A percentile compares a stretch with the other conserved stretches of the same genome.
Conservation (phyloP, 2,329 filamentous ascomycete species). For the Helotiales sp. region DNA sequence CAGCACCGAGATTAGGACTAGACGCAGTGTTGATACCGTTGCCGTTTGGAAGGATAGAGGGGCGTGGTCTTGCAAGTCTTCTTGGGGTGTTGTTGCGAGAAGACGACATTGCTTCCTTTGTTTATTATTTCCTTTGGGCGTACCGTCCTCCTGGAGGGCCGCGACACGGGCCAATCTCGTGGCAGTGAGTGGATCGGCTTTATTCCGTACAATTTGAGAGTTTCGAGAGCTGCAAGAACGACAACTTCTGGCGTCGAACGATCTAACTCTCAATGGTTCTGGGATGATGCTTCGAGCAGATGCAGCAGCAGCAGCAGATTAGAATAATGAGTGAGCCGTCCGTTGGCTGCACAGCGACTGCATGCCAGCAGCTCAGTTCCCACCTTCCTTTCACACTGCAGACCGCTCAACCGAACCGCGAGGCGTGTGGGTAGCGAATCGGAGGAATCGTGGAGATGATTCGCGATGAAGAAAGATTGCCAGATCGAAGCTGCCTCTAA, state of each 20-base stretch:
- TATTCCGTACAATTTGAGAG: not conserved
- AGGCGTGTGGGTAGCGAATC: not conserved
- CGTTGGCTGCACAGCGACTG: not conserved
- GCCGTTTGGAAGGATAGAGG: constrained; percentile 31
- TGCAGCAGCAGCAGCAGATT: not conserved
- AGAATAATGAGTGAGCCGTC: no score
- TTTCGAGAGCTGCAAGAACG: not conserved
- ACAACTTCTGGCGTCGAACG: not conserved
- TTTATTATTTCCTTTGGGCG: constrained; percentile 1
- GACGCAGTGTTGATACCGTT: constrained; percentile 49
- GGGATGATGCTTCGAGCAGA: not conserved
- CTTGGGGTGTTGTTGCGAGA: constrained; percentile 29
- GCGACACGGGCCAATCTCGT: not conserved
- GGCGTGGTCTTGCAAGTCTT: constrained; percentile 35
- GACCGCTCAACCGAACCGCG: not conserved
- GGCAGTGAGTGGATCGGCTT: not conserved
- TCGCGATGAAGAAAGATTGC: not conserved
- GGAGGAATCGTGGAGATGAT: constrained; percentile 5
- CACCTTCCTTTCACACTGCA: not conserved
- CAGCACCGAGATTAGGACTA: constrained; percentile 55
- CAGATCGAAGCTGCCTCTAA: not conserved
- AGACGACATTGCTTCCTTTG: constrained; percentile 20
- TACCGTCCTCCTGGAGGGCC: not conserved
- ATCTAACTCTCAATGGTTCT: not conserved
- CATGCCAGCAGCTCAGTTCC: not conserved